These are phyloP conservation scores for Vanrija humicola DNA, from an alignment of 1,284 basidiomycete species.

Conservation along the genomic window DNA sequence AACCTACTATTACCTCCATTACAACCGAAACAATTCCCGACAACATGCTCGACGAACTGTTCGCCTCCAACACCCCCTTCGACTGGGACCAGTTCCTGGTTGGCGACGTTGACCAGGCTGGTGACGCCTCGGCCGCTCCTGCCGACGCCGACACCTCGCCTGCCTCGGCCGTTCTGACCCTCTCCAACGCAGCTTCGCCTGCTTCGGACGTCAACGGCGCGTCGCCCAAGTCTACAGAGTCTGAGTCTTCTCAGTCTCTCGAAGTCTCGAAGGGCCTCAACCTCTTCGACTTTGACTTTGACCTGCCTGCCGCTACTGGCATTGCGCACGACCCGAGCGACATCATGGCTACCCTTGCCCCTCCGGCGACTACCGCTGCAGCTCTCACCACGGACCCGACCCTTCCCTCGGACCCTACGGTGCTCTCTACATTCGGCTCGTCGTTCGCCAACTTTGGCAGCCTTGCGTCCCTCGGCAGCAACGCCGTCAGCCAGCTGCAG, in stretches of 20 bases:
- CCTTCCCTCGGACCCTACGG: slow-evolving; percentile 22
- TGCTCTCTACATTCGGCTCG: slow-evolving; percentile 25
- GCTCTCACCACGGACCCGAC: slow-evolving; percentile 15
- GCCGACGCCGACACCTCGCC: slow-evolving; percentile 4
- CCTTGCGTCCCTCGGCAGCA: slow-evolving; percentile 23
- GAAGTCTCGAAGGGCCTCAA: slow-evolving; percentile 17
- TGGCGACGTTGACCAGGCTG: slow-evolving; percentile 21
- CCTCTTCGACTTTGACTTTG: slow-evolving; percentile 22
- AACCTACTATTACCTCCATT: not conserved
- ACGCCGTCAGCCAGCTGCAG: slow-evolving; percentile 25
- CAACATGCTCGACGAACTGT: slow-evolving; percentile 13
- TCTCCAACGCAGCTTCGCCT: slow-evolving; percentile 8
- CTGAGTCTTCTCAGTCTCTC: slow-evolving; percentile 33
- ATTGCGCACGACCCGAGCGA: slow-evolving; percentile 31
- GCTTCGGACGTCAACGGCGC: slow-evolving; percentile 10
- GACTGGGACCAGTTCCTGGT: slow-evolving; percentile 35
- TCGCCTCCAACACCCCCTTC: slow-evolving; percentile 13
- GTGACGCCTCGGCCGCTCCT: slow-evolving; percentile 1
- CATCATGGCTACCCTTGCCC: slow-evolving; percentile 14
- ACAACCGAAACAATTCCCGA: slow-evolving; percentile 1
- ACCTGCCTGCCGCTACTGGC: slow-evolving; percentile 21
- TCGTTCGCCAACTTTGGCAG: slow-evolving; percentile 25
- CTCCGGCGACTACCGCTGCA: not conserved
- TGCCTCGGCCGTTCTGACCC: slow-evolving; percentile 9
- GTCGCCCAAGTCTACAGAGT: slow-evolving; percentile 31